These are phyloP conservation scores for Rubroboletus pulcherrimus DNA, from an alignment of 768 basidiomycete species.

Conservation along the genomic window DNA sequence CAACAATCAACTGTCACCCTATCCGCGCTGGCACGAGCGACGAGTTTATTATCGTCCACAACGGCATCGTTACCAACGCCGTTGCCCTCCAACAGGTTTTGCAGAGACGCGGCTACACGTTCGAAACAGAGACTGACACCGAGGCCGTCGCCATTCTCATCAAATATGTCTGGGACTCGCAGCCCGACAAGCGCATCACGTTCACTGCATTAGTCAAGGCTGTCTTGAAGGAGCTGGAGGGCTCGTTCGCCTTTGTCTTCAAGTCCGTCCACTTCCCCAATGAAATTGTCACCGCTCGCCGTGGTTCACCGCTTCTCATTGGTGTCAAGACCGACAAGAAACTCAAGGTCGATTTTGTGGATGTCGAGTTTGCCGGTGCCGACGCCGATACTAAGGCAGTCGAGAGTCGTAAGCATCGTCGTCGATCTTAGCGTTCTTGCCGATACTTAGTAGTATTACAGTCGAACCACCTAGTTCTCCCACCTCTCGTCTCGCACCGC, in stretches of 20 bases:
- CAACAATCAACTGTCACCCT: conserved; percentile 90
- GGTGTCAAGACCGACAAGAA: conserved; percentile 99
- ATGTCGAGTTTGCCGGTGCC: conserved; percentile 88
- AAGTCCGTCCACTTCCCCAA: conserved; percentile 95
- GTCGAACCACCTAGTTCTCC: conserved; percentile 52
- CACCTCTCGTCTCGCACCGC: conserved; percentile 62
- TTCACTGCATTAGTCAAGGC: conserved; percentile 94
- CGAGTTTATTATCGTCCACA: conserved; percentile 95
- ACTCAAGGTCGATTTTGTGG: conserved; percentile 99
- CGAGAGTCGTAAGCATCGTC: conserved; percentile 38
- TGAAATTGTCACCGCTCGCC: conserved; percentile 92
- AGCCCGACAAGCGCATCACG: conserved; percentile 75
- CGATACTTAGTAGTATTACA: conserved; percentile 6
- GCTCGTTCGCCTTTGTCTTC: conserved; percentile 99
- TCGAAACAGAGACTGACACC: conserved; percentile 95
- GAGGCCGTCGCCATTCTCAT: conserved; percentile 95
- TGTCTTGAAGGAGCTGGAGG: conserved; percentile 95
- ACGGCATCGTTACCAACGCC: conserved; percentile 97
- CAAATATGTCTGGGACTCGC: conserved; percentile 96
- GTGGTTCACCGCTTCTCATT: conserved; percentile 93
- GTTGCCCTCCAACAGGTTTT: conserved; percentile 86
- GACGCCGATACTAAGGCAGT: conserved; percentile 49
- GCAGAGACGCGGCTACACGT: conserved; percentile 92
- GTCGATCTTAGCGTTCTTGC: not conserved
- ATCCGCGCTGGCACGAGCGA: conserved; percentile 74